phyloP scores from a whole-genome alignment of 306 rosid species.

The Luffa acutangula region DNA sequence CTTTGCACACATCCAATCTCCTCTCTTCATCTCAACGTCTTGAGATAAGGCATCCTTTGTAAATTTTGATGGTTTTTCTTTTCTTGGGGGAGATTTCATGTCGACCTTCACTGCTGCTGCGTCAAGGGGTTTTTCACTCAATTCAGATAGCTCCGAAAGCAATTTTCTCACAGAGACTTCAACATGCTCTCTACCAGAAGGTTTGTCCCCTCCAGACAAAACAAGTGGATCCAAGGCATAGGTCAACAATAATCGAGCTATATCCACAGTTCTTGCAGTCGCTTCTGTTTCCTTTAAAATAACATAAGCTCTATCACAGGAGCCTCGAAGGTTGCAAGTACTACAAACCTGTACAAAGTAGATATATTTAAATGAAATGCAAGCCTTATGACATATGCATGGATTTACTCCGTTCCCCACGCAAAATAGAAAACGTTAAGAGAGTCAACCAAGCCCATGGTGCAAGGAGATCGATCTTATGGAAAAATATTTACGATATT shows the following conservation, averaged over 20 bases:
- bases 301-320: conserved; percentile 91
- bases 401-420: background rate
- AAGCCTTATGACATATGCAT: conserved; percentile 16
- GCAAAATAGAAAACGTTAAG: background rate
- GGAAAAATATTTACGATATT: background rate
- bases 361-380: background rate
- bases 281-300: conserved; percentile 52
- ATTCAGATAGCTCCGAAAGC: conserved; percentile 52
- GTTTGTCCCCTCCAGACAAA: conserved; percentile 55
- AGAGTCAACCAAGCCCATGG: background rate
- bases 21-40: conserved; percentile 55
- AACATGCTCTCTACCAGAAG: conserved; percentile 50
- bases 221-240: conserved; percentile 75
- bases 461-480: background rate
- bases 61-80: conserved; percentile 18
- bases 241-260: conserved; percentile 58
- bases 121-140: conserved; percentile 49
- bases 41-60: conserved; percentile 16
- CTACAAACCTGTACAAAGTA: conserved; percentile 58
- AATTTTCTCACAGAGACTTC: conserved; percentile 72
- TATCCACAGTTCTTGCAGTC: conserved; percentile 79
- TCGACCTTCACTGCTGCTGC: conserved; percentile 32
- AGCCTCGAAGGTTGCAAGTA: conserved; percentile 66
- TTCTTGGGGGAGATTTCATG: conserved; percentile 9
- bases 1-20: conserved; percentile 90